A percentile compares a stretch with the other conserved stretches of the same genome.
Conservation (phyloP, 306 rosid species). For the Ziziphus jujuba region DNA sequence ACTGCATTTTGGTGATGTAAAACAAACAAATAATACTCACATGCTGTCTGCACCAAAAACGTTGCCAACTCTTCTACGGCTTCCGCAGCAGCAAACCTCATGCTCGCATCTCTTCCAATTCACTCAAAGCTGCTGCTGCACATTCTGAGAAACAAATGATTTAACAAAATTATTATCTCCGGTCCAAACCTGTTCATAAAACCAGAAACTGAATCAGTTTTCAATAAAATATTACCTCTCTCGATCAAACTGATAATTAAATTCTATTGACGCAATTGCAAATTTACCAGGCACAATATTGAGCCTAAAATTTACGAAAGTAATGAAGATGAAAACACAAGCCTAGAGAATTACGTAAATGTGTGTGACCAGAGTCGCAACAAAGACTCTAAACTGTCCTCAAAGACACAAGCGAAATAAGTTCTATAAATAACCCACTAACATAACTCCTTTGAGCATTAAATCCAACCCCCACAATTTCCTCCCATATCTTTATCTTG, state of each 20-base stretch:
- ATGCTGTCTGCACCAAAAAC: conserved; percentile 39
- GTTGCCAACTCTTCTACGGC: conserved; percentile 36
- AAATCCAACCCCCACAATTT: no score
- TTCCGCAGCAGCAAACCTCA: conserved; percentile 33
- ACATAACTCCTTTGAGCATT: no score
- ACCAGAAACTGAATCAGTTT: conserved; percentile 4
- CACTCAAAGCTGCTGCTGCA: conserved; percentile 33
- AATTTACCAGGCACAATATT: background rate
- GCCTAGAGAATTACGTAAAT: no score
- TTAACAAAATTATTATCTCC: conserved; percentile 48
- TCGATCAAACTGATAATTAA: background rate
- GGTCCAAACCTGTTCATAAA: conserved; percentile 58
- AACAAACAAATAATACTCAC: conserved; percentile 52
- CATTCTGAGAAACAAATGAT: conserved; percentile 17
- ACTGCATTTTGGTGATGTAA: conserved; percentile 40
- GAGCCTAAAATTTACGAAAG: background rate
- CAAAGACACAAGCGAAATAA: no score
- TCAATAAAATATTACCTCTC: background rate
- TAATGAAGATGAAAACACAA: background rate
- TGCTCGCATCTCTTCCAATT: conserved; percentile 34
- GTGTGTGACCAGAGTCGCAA: background rate
- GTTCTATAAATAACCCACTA: no score
- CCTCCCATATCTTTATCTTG: background rate
- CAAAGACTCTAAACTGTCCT: conserved; percentile 1
- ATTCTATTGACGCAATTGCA: background rate